Base-by-base conservation (phyloP, 2,329 filamentous ascomycete species). In the Chaetomiaceae sp. region DNA sequence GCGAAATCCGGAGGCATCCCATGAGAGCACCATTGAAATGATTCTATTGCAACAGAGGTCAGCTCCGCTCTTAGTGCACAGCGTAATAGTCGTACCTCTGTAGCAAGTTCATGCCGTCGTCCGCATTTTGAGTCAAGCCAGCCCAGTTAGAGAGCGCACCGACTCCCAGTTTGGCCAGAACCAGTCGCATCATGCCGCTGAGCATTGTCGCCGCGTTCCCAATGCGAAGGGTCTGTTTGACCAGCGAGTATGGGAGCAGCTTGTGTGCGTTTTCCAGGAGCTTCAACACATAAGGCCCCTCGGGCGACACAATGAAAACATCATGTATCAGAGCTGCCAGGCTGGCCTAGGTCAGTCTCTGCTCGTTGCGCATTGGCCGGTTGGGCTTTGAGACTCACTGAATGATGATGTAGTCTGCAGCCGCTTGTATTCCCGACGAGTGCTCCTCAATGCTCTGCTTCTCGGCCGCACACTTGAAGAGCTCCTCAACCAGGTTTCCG, bases 181-280 rank as follows among this genome's bases (percentile, higher is more conserved):
- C 72, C 14, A 91, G 68, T 43, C 73, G 76, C 62, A 86, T 75
- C 74, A 91, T 82, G 48, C 75, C 86, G 58, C 76, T 85, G 46
- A 91, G 82, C 86, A 93, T 90, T 17, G 81, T 85, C 1, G 86
- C 86, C 0, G 86, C 86, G 60, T 91, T 93, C 6, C 86, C 84
- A 12, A 90, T 74, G 33, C 80, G 78, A 4, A 93, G 68, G 0
- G 85, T 88, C 62, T 90, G 84, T 49, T 81, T 76, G 41, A 90
- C 73, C 52, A 88, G 69, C 34, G 76, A 73, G 61, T 89, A 91
- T 0, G 86, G 86, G 0, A 88, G 67, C 46, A 90, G 69, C 45
- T 75, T 78, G 62, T 90, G 82, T 10, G 83, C 73, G 53, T 79
- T 86, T 47, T 84, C 81, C 24, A 88, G 66, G 32, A 90, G 74